These are phyloP conservation scores for Bonnemaisonia californica DNA, from an alignment of 31 red algal genomes.

Conservation along the genomic window DNA sequence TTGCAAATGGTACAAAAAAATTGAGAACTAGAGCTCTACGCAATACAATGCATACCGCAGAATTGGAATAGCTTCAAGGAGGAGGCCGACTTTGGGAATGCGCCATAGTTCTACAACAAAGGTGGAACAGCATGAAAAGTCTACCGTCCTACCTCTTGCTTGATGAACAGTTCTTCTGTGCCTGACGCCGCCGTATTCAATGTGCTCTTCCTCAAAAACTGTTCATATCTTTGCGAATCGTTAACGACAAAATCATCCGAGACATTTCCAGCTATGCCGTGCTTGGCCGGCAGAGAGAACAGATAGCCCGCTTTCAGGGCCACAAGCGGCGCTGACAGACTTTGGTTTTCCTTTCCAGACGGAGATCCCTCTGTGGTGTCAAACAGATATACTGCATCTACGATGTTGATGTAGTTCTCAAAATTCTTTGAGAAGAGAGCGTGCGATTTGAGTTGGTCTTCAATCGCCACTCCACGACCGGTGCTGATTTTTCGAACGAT, in stretches of 20 bases:
- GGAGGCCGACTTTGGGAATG: too few species aligned
- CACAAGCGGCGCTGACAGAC: slow-evolving; percentile 25
- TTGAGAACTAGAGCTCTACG: too few species aligned
- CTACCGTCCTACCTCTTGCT: too few species aligned
- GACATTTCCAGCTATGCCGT: background rate
- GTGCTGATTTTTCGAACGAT: slow-evolving; percentile 63
- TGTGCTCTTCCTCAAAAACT: slow-evolving; percentile 61
- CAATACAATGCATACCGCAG: too few species aligned
- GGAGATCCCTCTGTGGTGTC: slow-evolving; percentile 46
- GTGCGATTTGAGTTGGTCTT: slow-evolving; percentile 65
- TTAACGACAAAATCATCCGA: slow-evolving; percentile 30
- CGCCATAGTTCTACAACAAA: too few species aligned
- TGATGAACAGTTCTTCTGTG: slow-evolving; percentile 18
- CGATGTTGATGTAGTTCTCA: slow-evolving; percentile 64
- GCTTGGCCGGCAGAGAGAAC: slow-evolving; percentile 14
- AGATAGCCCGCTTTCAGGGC: slow-evolving; percentile 46
- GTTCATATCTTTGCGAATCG: slow-evolving; percentile 30
- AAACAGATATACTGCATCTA: slow-evolving; percentile 72
- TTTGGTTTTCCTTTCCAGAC: background rate
- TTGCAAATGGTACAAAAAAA: too few species aligned
- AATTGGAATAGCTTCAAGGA: too few species aligned
- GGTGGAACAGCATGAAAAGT: too few species aligned
- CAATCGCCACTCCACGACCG: slow-evolving; percentile 62
- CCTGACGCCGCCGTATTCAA: slow-evolving; percentile 43
- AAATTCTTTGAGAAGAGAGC: slow-evolving; percentile 70